Percentiles rank a stretch among this genome's conserved stretches.
Conservation (phyloP, 2,329 filamentous ascomycete species). For the Scedosporium minutisporum region DNA sequence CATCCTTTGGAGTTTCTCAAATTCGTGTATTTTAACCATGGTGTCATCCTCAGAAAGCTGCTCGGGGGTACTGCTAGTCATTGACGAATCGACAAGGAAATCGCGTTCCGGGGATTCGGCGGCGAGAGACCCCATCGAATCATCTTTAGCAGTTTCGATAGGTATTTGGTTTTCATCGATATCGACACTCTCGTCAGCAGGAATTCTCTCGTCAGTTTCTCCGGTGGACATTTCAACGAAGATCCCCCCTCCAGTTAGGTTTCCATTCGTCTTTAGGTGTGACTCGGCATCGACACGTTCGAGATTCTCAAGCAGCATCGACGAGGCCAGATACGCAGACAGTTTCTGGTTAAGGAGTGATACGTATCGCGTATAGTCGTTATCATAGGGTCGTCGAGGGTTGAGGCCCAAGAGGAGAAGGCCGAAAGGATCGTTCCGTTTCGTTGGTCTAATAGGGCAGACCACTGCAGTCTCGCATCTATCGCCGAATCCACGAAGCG, state of each 20-base stretch:
- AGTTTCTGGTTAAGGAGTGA: slow-evolving; percentile 28
- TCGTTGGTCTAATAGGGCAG: slow-evolving; percentile 58
- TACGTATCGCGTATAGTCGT: slow-evolving; percentile 61
- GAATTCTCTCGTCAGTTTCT: slow-evolving; percentile 52
- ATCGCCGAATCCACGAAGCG: slow-evolving; percentile 55
- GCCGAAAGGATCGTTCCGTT: slow-evolving; percentile 55
- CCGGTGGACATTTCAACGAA: slow-evolving; percentile 69
- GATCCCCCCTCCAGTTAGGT: slow-evolving; percentile 56
- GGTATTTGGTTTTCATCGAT: not conserved
- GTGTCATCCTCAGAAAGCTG: not conserved
- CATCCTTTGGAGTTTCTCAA: slow-evolving; percentile 43
- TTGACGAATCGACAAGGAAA: not conserved
- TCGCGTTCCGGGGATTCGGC: not conserved
- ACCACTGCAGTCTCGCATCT: slow-evolving; percentile 56
- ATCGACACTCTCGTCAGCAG: not conserved
- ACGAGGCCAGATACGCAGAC: slow-evolving; percentile 4
- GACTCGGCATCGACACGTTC: not conserved
- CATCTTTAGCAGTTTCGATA: not conserved
- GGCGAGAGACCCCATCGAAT: not conserved
- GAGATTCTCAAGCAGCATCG: slow-evolving; percentile 1
- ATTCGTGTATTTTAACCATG: slow-evolving; percentile 32
- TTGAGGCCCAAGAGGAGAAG: slow-evolving; percentile 63
- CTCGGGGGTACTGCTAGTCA: not conserved
- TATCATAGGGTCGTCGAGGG: slow-evolving; percentile 61
- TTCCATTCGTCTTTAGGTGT: not conserved